Evolutionary conservation across 257 asterid species (phyloP).

Genomic region (Nicotiana noctiflora): DNA sequence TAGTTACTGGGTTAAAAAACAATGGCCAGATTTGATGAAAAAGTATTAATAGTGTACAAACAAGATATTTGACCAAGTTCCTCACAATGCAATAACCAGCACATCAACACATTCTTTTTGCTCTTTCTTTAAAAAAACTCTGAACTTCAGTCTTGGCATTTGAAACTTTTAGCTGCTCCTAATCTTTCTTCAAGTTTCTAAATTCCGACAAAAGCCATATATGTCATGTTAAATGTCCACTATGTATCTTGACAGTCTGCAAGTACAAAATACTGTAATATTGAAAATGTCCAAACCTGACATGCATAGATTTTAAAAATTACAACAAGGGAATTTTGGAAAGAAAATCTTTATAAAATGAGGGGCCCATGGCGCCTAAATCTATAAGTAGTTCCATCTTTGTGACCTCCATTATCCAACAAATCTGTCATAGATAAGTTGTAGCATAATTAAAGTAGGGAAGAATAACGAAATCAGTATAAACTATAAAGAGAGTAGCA

Average conservation of each 20-base stretch:
- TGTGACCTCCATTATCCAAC: not conserved
- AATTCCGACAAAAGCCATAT: not conserved
- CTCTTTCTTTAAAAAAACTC: not conserved
- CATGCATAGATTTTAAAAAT: not conserved
- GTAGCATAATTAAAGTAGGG: too few species aligned
- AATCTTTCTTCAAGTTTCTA: not conserved
- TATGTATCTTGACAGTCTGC: not conserved
- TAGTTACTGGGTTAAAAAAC: not conserved
- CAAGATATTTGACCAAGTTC: constrained; percentile 3
- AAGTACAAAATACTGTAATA: not conserved
- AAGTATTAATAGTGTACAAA: not conserved
- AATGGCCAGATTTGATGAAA: not conserved
- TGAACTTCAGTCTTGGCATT: not conserved
- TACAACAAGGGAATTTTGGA: not conserved
- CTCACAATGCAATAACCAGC: not conserved
- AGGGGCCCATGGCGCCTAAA: not conserved
- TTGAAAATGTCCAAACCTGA: not conserved
- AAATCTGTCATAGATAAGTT: too few species aligned
- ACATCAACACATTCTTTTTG: not conserved
- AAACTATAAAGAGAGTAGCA: too few species aligned
- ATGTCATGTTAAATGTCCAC: not conserved
- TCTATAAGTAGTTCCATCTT: not conserved
- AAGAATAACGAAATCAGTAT: too few species aligned
- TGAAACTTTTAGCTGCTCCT: not conserved
- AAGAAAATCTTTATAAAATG: not conserved